Evolutionary conservation across 306 rosid genomes (phyloP).

Genomic region (Ceratonia siliqua): DNA sequence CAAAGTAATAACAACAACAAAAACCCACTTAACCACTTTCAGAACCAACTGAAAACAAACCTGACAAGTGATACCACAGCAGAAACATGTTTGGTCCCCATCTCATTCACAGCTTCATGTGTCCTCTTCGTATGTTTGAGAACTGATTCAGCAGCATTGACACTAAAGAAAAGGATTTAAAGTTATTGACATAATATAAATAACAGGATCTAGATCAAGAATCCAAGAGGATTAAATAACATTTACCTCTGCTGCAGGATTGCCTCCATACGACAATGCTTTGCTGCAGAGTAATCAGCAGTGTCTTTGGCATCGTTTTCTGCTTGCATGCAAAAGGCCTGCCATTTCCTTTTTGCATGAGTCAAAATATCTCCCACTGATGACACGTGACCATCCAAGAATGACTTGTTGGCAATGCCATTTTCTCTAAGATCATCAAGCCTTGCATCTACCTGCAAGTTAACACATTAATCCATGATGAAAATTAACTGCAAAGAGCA

Average conservation of each 20-base stretch:
- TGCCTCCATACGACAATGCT: constrained; percentile 89
- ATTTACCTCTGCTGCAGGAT: constrained; percentile 75
- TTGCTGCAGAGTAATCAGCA: constrained; percentile 81
- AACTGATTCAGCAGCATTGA: constrained; percentile 57
- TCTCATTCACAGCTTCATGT: constrained; percentile 63
- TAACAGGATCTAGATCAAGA: neutral
- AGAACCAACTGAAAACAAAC: constrained; percentile 42
- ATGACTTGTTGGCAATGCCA: constrained; percentile 63
- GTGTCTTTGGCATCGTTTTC: constrained; percentile 70
- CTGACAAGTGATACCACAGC: constrained; percentile 64
- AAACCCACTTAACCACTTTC: neutral
- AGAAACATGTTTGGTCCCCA: constrained; percentile 57
- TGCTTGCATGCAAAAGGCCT: constrained; percentile 65
- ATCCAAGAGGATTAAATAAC: neutral
- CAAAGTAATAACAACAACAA: neutral
- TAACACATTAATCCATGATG: constrained; percentile 9
- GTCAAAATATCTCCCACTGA: constrained; percentile 67
- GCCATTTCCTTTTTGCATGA: constrained; percentile 91
- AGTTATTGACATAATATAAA: constrained; percentile 7
- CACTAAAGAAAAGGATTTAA: constrained; percentile 41
- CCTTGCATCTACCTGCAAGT: constrained; percentile 71
- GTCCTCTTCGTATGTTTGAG: constrained; percentile 63
- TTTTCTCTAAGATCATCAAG: constrained; percentile 70
- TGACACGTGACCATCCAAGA: constrained; percentile 73
- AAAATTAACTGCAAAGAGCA: neutral